Conservation (phyloP, 2,329 filamentous ascomycete species). For the Penicillium sp. region DNA sequence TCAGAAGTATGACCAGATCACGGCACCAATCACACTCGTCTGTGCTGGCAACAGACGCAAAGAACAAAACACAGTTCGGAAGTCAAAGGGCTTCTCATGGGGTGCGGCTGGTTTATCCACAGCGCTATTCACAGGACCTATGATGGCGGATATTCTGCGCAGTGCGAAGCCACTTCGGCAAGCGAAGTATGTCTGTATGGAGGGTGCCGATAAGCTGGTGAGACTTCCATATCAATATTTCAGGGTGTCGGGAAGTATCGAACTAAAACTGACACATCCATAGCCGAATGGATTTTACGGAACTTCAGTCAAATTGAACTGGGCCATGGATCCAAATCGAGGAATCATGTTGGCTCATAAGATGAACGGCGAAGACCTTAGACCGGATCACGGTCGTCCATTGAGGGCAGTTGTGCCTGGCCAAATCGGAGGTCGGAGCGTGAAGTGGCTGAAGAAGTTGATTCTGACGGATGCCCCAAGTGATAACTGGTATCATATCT, state of each 20-base stretch:
- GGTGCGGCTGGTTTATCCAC: slow-evolving; percentile 83
- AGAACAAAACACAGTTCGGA: slow-evolving; percentile 86
- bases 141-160: slow-evolving; percentile 68
- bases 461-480: slow-evolving; percentile 76
- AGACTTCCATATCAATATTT: slow-evolving; percentile 10
- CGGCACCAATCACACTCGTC: slow-evolving; percentile 82
- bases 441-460: slow-evolving; percentile 86
- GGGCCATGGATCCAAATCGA: slow-evolving; percentile 77
- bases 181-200: slow-evolving; percentile 84
- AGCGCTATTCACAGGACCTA: slow-evolving; percentile 80
- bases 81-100: slow-evolving; percentile 94
- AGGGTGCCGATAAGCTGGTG: slow-evolving; percentile 77
- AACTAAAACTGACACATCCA: slow-evolving; percentile 7
- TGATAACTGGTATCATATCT: slow-evolving; percentile 93
- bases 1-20: slow-evolving; percentile 73
- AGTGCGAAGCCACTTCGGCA: slow-evolving; percentile 65
- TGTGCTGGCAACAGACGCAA: slow-evolving; percentile 90
- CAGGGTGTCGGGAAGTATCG: neutral
- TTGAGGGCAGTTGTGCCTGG: slow-evolving; percentile 81
- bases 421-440: slow-evolving; percentile 86
- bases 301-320: slow-evolving; percentile 82
- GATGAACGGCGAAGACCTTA: slow-evolving; percentile 82
- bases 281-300: slow-evolving; percentile 84
- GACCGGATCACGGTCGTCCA: slow-evolving; percentile 83
- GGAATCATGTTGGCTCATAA: slow-evolving; percentile 84